These are phyloP conservation scores for Macroventuria anomochaeta DNA, from an alignment of 2,329 filamentous ascomycete species.

Conservation along the genomic window DNA sequence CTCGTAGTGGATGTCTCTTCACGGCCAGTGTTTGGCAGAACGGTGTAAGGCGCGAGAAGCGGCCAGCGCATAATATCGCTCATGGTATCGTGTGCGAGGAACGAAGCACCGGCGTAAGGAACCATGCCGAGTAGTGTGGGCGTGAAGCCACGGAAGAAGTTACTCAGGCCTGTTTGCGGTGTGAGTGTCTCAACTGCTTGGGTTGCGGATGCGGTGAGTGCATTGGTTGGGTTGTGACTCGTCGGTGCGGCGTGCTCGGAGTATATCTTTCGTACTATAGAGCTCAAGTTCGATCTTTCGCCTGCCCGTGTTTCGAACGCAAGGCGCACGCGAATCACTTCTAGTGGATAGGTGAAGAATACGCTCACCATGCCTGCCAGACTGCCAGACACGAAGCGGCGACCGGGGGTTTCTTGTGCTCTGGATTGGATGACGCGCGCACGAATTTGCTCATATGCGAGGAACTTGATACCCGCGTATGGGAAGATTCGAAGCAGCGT, in stretches of 20 bases:
- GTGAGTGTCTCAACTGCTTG: constrained; percentile 60
- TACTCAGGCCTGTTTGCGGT: constrained; percentile 73
- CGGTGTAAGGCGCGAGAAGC: constrained; percentile 73
- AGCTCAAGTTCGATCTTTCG: constrained; percentile 70
- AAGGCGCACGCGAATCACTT: constrained; percentile 88
- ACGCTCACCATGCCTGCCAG: constrained; percentile 87
- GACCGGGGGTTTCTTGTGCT: constrained; percentile 78
- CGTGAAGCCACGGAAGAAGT: constrained; percentile 94
- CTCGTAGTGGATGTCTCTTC: constrained; percentile 47
- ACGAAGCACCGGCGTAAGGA: constrained; percentile 93
- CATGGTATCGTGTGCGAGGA: constrained; percentile 90
- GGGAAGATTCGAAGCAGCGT: constrained; percentile 94
- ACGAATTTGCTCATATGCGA: constrained; percentile 96
- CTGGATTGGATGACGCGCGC: constrained; percentile 73
- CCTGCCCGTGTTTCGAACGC: constrained; percentile 90
- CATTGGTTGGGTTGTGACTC: constrained; percentile 39
- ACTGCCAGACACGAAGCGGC: constrained; percentile 76
- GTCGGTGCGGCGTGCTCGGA: constrained; percentile 65
- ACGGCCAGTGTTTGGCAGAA: constrained; percentile 65
- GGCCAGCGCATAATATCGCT: constrained; percentile 82
- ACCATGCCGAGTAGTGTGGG: constrained; percentile 94
- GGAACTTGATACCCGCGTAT: constrained; percentile 96
- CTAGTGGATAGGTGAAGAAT: constrained; percentile 94
- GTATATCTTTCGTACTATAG: constrained; percentile 87
- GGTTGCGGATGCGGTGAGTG: constrained; percentile 50